A percentile compares a stretch with the other conserved stretches of the same genome.
Evolutionary conservation across 1,284 basidiomycete genomes (phyloP).

Genomic region (Mrakiaceae sp.): DNA sequence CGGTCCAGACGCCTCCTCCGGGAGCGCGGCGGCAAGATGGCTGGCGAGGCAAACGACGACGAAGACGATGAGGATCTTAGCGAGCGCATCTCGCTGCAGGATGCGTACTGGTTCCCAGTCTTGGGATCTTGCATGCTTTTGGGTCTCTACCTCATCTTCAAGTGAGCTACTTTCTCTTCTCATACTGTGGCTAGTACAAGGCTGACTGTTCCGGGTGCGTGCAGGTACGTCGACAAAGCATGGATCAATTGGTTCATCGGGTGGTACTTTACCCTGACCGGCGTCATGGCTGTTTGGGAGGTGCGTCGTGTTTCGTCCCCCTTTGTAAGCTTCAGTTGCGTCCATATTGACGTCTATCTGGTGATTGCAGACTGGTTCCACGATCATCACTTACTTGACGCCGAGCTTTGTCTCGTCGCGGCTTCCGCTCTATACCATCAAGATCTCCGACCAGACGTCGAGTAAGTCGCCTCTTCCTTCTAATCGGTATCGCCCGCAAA

Average conservation of each 20-base stretch:
- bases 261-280: slow-evolving; percentile 60
- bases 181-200: too few species aligned
- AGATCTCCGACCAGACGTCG: background rate
- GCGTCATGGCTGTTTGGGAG: slow-evolving; percentile 57
- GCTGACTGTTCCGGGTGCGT: too few species aligned
- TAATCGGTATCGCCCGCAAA: too few species aligned
- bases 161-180: background rate
- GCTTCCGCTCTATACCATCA: slow-evolving; percentile 6
- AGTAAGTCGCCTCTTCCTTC: background rate
- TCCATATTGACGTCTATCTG: too few species aligned
- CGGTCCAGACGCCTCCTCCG: slow-evolving; percentile 4
- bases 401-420: background rate
- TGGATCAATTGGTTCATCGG: slow-evolving; percentile 51
- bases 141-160: slow-evolving; percentile 56
- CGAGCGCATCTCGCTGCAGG: slow-evolving; percentile 51
- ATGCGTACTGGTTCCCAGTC: slow-evolving; percentile 67
- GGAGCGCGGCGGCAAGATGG: background rate
- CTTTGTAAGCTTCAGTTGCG: too few species aligned
- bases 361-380: slow-evolving; percentile 14
- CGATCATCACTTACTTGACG: slow-evolving; percentile 4
- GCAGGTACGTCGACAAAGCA: slow-evolving; percentile 54
- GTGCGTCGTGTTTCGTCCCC: slow-evolving; percentile 37
- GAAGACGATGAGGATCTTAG: slow-evolving; percentile 42
- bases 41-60: slow-evolving; percentile 22
- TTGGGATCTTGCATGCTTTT: slow-evolving; percentile 56